Evolutionary conservation across 495 filamentous ascomycete genomes (phyloP), one percentile per base, ranked within the genome.

Genomic region (Aspergillus campestris): DNA sequence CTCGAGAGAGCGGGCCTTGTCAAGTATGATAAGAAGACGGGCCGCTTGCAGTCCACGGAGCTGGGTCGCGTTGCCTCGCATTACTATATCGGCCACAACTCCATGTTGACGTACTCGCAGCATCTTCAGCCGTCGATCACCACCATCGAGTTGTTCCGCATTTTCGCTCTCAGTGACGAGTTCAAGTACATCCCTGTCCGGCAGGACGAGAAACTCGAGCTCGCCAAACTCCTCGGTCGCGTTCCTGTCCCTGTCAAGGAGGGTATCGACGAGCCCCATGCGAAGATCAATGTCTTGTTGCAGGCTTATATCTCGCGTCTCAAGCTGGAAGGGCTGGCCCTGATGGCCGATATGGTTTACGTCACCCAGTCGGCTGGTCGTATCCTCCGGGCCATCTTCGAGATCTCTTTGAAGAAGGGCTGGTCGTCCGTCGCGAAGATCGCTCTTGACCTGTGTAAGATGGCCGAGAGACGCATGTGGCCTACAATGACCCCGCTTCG

Each of bases 381-480:
- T 72, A 95, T 99, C 50, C 74, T 97, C 28, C 81, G 92, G 11
- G 92, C 94, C 1, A 84, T 99, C 18, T 99, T 97, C 53, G 92
- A 99, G 63, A 96, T 99, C 35, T 85, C 83, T 27, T 67, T 99
- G 40, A 95, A 89, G 72, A 95, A 95, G 63, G 91, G 90, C 12
- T 99, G 91, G 92, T 78, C 94, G 7, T 87, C 83, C 10, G 94
- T 97, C 9, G 86, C 92, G 7, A 95, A 91, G 69, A 86, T 83
- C 47, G 89, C 94, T 5, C 74, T 99, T 30, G 87, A 96, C 53
- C 73, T 99, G 33, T 99, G 92, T 69, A 99, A 99, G 69, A 97
- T 94, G 90, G 91, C 91, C 2, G 92, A 99, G 71, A 94, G 94
- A 73, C 75, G 94, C 18, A 97, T 97, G 92, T 99, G 92, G 92